Conservation (phyloP, 768 basidiomycete species). For the Polyporus arcularius region DNA sequence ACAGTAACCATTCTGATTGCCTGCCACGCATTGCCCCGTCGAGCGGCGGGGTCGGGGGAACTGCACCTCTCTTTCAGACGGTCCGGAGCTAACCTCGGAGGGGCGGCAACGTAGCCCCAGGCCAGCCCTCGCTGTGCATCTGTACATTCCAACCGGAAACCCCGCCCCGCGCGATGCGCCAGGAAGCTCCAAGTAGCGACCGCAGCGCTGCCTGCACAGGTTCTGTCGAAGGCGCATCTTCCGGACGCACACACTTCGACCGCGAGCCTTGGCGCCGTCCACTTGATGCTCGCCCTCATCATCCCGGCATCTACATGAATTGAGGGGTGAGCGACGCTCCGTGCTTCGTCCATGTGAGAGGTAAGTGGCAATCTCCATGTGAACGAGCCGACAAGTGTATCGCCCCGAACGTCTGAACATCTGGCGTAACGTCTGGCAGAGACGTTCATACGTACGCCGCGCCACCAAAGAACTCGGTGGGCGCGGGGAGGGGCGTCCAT, state of each 20-base stretch:
- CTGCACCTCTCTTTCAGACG: background rate
- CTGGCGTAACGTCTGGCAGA: background rate
- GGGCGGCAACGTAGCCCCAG: background rate
- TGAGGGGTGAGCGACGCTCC: background rate
- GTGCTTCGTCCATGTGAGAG: background rate
- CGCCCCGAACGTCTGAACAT: conserved; percentile 6
- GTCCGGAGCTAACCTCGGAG: background rate
- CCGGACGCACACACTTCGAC: background rate
- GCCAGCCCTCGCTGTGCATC: background rate
- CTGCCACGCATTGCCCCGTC: conserved; percentile 12
- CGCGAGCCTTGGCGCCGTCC: background rate
- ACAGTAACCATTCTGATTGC: conserved; percentile 21
- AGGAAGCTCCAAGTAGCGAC: background rate
- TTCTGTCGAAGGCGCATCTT: background rate
- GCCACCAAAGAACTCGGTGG: conserved; percentile 8
- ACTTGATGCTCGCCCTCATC: background rate
- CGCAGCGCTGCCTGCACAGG: background rate
- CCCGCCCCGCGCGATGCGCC: conserved; percentile 1
- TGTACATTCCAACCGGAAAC: background rate
- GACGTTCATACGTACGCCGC: conserved; percentile 17
- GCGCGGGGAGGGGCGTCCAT: conserved; percentile 20
- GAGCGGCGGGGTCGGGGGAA: conserved; percentile 8
- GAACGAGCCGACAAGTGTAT: background rate
- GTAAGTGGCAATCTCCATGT: conserved; percentile 1
- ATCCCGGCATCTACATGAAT: no score